Percentiles rank a stretch among this genome's conserved stretches.
phyloP scores from a whole-genome alignment of 139 green algal species.

The Chlamydomonas sp. region DNA sequence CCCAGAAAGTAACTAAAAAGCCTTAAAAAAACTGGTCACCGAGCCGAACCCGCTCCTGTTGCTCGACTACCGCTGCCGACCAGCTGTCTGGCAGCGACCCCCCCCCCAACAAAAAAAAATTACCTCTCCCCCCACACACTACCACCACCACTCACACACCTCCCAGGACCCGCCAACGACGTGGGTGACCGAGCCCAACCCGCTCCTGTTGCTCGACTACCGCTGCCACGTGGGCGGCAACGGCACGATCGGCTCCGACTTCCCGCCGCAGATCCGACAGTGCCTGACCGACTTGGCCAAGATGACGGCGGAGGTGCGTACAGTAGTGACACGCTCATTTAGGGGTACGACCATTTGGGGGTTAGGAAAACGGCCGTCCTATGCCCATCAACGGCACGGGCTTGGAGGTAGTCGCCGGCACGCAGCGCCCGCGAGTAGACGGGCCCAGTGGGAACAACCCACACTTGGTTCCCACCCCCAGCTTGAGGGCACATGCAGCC shows the following conservation, averaged over 20 bases:
- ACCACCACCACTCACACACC: not conserved
- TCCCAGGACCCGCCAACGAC: slow-evolving; percentile 23
- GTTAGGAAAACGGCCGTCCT: no score
- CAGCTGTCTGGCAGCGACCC: not conserved
- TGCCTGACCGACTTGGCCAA: slow-evolving; percentile 22
- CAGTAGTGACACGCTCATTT: no score
- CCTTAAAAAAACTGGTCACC: not conserved
- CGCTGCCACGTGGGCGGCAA: slow-evolving; percentile 34
- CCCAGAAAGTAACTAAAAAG: no score
- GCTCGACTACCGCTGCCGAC: slow-evolving; percentile 40
- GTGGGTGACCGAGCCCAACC: slow-evolving; percentile 15
- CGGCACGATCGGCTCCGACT: slow-evolving; percentile 28
- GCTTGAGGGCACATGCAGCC: no score
- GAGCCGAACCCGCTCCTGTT: slow-evolving; percentile 25
- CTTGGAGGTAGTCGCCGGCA: no score
- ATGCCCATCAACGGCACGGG: no score
- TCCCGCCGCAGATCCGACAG: slow-evolving; percentile 22
- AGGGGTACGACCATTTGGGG: no score
- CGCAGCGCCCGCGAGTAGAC: no score
- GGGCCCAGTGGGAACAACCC: no score
- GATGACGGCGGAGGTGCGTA: slow-evolving; percentile 5
- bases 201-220: slow-evolving; percentile 39
- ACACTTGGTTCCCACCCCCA: no score
- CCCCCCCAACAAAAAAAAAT: not conserved
- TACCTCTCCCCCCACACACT: not conserved